Conservation (phyloP, 768 basidiomycete species). For the Pisolithus sp. region DNA sequence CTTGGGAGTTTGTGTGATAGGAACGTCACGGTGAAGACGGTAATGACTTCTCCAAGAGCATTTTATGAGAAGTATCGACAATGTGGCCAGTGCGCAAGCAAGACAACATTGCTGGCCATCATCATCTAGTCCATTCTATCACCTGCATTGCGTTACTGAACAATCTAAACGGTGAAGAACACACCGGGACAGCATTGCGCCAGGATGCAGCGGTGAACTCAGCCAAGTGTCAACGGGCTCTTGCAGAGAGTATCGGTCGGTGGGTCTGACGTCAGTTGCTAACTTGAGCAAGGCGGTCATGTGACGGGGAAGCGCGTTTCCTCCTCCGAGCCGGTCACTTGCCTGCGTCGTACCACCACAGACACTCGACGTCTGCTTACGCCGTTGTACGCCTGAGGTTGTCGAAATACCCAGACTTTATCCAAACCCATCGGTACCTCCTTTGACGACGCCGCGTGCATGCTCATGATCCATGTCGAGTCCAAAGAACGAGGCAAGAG, state of each 20-base stretch:
- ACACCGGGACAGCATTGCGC: background rate
- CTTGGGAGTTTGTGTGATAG: conserved; percentile 6
- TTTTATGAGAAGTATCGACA: conserved; percentile 2
- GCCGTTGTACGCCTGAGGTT: background rate
- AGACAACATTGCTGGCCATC: background rate
- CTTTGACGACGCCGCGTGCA: background rate
- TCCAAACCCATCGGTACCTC: no score
- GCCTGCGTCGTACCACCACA: no score
- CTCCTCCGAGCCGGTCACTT: background rate
- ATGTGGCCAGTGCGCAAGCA: background rate
- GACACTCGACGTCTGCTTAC: no score
- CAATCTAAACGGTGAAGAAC: background rate
- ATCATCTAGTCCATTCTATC: background rate
- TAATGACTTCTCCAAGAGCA: conserved; percentile 12
- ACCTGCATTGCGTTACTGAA: background rate
- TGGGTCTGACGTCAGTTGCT: no score
- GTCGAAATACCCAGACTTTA: background rate
- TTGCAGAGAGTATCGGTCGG: no score
- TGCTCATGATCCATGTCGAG: conserved; percentile 9
- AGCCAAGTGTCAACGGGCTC: no score
- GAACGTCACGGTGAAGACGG: conserved; percentile 22
- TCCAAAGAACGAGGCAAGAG: background rate
- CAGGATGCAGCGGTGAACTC: no score
- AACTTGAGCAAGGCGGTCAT: background rate
- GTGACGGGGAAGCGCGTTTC: background rate